Base-by-base conservation (phyloP, 73 alveolate species). In the Paramecium caudatum region DNA sequence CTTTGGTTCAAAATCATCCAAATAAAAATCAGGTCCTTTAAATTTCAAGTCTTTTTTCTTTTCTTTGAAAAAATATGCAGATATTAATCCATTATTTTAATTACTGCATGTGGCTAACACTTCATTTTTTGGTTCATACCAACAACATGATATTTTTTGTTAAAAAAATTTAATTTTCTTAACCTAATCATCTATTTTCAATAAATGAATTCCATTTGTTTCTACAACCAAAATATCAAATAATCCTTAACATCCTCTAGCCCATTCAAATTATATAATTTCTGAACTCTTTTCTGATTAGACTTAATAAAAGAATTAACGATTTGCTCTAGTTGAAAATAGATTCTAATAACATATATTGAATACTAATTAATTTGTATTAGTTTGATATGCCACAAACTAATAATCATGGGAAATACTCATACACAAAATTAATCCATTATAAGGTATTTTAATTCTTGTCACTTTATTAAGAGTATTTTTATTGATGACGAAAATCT, bases 51-150 rank as follows among this genome's bases (percentile, higher is more conserved):
- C 88, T 13, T 74, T 74, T 74, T 21, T 16, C 47, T 74, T 74
- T 12, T 74, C 68, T n/a, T 17, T 39, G 6, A 74, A 74, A 10
- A 41, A 74, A 21, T 41, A 74, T 0, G 88, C 43, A 41, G 55
- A 39, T 10, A 74, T 37, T 17, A 39, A 41, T 1, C 88, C 88
- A 43, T 74, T 74, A 39, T 37, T 15, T 10, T 13, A 17, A 16
- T 37, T 19, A 17, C 50, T 68, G n/a, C 50, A 32, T 12, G 88
- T 74, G 5, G 47, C 88, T 4, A 74, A 15, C 3, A 74, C 88
- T 23, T 74, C 88, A 39, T 36, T 74, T 39, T 39, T 37, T 41
- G 88, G 88, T 74, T 74, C 88, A 74, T 74, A 74, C 88, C 88
- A 74, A 21, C 69, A 37, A n/a, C 46, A 39, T 16, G 69, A 10